Conservation (phyloP, 2,329 filamentous ascomycete species). For the Bipolaris victoriae region DNA sequence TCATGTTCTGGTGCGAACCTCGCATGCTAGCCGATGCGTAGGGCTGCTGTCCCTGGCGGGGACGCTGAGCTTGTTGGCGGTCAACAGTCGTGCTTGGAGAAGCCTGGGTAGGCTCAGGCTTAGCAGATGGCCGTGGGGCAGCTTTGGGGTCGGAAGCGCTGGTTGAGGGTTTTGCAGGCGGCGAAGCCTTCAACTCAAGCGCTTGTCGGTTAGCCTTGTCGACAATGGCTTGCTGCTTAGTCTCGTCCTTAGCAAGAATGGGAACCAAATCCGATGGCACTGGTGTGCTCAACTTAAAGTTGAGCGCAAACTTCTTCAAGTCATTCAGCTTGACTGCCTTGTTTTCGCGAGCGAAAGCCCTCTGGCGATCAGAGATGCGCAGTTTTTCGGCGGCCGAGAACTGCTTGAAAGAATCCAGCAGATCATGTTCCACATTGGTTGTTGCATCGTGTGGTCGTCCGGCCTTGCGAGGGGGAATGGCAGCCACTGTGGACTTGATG, state of each 20-base stretch:
- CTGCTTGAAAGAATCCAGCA: slow-evolving; percentile 68
- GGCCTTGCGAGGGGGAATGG: slow-evolving; percentile 45
- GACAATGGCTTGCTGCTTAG: slow-evolving; percentile 90
- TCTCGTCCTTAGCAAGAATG: slow-evolving; percentile 96
- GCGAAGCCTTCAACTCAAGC: slow-evolving; percentile 57
- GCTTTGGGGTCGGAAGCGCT: slow-evolving; percentile 42
- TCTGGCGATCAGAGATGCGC: slow-evolving; percentile 62
- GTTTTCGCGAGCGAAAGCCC: slow-evolving; percentile 67
- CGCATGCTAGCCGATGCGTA: slow-evolving; percentile 55
- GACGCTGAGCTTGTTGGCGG: slow-evolving; percentile 56
- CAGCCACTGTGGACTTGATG: slow-evolving; percentile 37
- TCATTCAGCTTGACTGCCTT: slow-evolving; percentile 94
- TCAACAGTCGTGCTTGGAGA: slow-evolving; percentile 47
- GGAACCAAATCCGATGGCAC: slow-evolving; percentile 90
- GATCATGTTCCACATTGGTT: slow-evolving; percentile 65
- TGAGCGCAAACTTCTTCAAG: slow-evolving; percentile 90
- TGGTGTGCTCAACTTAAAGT: slow-evolving; percentile 91
- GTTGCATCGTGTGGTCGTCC: slow-evolving; percentile 59
- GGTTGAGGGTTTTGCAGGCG: slow-evolving; percentile 52
- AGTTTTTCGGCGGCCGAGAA: slow-evolving; percentile 68
- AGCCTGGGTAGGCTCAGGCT: slow-evolving; percentile 39
- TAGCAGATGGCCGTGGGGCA: slow-evolving; percentile 42
- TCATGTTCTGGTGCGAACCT: slow-evolving; percentile 52
- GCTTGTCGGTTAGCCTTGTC: slow-evolving; percentile 82
- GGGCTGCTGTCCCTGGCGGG: slow-evolving; percentile 46